Conservation (phyloP, 2,329 filamentous ascomycete genomes). For the Fusarium poae region DNA sequence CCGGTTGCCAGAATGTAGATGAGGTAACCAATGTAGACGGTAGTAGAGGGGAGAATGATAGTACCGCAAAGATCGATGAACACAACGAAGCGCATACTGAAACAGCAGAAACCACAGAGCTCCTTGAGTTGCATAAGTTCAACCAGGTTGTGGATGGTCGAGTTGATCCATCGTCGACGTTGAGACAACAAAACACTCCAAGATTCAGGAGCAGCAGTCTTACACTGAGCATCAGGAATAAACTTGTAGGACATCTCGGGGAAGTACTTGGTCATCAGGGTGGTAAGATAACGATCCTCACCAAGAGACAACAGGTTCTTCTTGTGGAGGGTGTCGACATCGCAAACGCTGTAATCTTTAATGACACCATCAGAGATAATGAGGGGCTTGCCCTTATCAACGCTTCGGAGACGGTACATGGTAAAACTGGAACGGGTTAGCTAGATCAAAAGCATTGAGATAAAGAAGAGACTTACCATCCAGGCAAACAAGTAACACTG, state of each 20-base stretch:
- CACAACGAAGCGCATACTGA: slow-evolving; percentile 97
- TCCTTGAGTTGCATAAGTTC: slow-evolving; percentile 92
- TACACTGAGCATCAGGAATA: slow-evolving; percentile 89
- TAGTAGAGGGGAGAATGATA: slow-evolving; percentile 90
- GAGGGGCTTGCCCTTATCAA: slow-evolving; percentile 92
- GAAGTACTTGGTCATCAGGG: slow-evolving; percentile 98
- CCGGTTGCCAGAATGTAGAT: slow-evolving; percentile 81
- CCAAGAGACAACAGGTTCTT: slow-evolving; percentile 95
- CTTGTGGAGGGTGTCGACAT: slow-evolving; percentile 94
- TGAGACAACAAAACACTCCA: slow-evolving; percentile 98
- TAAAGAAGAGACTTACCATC: slow-evolving; percentile 78
- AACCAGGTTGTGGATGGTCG: slow-evolving; percentile 94
- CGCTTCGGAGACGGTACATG: slow-evolving; percentile 97
- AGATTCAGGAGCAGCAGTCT: slow-evolving; percentile 92
- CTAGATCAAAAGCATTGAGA: background rate
- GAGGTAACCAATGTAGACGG: slow-evolving; percentile 86
- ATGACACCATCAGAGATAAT: slow-evolving; percentile 93
- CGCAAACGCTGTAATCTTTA: slow-evolving; percentile 86
- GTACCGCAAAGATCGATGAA: slow-evolving; percentile 95
- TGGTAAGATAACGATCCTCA: slow-evolving; percentile 97
- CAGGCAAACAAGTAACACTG: slow-evolving; percentile 97
- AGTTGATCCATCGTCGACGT: slow-evolving; percentile 99
- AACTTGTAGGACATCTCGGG: slow-evolving; percentile 97
- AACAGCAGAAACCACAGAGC: slow-evolving; percentile 98
- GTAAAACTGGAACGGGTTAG: slow-evolving; percentile 78